Percentiles rank a stretch among this genome's conserved stretches.
Conservation (phyloP, 1,284 basidiomycete genomes). For the Coniferiporia weirii region DNA sequence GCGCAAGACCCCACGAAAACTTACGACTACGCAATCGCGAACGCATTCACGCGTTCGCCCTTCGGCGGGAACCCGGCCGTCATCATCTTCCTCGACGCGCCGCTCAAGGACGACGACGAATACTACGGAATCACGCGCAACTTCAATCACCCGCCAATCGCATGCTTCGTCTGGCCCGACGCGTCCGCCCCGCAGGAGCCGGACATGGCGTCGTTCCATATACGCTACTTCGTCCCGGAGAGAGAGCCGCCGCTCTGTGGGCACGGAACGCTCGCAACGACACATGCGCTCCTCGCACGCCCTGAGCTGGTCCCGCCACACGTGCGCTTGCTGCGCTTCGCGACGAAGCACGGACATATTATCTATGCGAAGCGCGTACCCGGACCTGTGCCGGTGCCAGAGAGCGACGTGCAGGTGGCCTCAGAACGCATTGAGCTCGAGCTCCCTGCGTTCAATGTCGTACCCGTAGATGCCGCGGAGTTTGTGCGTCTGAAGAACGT, state of each 20-base stretch:
- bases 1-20: neutral
- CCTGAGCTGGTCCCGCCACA: slow-evolving; percentile 24
- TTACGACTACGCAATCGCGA: slow-evolving; percentile 32
- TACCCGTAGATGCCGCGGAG: slow-evolving; percentile 28
- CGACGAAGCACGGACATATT: slow-evolving; percentile 24
- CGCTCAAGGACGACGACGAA: slow-evolving; percentile 25
- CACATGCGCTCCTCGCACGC: slow-evolving; percentile 34
- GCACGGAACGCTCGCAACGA: slow-evolving; percentile 45
- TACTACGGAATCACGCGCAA: slow-evolving; percentile 36
- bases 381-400: slow-evolving; percentile 1
- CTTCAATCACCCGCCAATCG: slow-evolving; percentile 46
- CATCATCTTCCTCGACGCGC: slow-evolving; percentile 35
- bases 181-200: slow-evolving; percentile 22
- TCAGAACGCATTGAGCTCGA: slow-evolving; percentile 38
- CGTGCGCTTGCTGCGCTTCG: slow-evolving; percentile 34
- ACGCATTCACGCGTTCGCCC: slow-evolving; percentile 42
- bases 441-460: slow-evolving; percentile 30
- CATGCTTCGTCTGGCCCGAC: slow-evolving; percentile 34
- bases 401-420: slow-evolving; percentile 23
- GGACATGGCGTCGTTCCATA: slow-evolving; percentile 24
- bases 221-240: slow-evolving; percentile 37
- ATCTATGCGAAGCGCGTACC: slow-evolving; percentile 9
- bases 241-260: slow-evolving; percentile 41
- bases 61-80: slow-evolving; percentile 51
- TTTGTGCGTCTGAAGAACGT: slow-evolving; percentile 26